A percentile compares a stretch with the other conserved stretches of the same genome.
These are phyloP conservation scores for Fusarium sp. DNA, from an alignment of 2,329 filamentous ascomycete species.

Conservation along the genomic window DNA sequence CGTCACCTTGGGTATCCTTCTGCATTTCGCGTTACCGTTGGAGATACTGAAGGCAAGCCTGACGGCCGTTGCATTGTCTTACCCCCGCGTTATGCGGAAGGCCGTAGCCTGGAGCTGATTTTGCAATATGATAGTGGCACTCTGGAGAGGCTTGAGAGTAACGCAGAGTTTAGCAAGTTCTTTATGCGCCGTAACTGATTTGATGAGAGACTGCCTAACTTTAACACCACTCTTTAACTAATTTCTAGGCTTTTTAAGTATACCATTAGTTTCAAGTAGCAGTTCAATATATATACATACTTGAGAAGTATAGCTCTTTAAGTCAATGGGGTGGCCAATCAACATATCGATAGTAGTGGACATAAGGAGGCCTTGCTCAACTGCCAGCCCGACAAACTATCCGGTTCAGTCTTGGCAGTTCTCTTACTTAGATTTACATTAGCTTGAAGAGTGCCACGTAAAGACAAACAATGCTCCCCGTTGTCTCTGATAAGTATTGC, in stretches of 20 bases:
- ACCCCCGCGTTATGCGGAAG: neutral
- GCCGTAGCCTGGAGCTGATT: neutral
- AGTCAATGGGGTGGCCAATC: neutral
- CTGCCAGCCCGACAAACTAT: too few relatives aligned
- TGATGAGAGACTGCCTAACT: neutral
- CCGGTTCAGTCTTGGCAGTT: too few relatives aligned
- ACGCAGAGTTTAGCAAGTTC: neutral
- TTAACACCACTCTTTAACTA: neutral
- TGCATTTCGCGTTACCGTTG: neutral
- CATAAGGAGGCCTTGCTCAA: too few relatives aligned
- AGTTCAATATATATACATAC: neutral
- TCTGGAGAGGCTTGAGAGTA: conserved; percentile 2
- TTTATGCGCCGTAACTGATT: neutral
- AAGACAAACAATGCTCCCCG: too few relatives aligned
- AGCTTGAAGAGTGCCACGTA: too few relatives aligned
- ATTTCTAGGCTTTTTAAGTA: neutral
- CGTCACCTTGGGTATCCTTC: neutral
- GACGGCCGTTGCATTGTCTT: conserved; percentile 9
- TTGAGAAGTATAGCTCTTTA: neutral
- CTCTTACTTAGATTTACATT: too few relatives aligned
- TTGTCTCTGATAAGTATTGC: too few relatives aligned
- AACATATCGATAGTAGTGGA: neutral
- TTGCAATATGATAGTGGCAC: neutral
- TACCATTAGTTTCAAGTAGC: neutral
- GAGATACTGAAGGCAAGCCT: conserved; percentile 7